A percentile compares a stretch with the other conserved stretches of the same genome.
Conservation (phyloP, 1,139 yeast genomes). For the Lizanozyma gosingica region DNA sequence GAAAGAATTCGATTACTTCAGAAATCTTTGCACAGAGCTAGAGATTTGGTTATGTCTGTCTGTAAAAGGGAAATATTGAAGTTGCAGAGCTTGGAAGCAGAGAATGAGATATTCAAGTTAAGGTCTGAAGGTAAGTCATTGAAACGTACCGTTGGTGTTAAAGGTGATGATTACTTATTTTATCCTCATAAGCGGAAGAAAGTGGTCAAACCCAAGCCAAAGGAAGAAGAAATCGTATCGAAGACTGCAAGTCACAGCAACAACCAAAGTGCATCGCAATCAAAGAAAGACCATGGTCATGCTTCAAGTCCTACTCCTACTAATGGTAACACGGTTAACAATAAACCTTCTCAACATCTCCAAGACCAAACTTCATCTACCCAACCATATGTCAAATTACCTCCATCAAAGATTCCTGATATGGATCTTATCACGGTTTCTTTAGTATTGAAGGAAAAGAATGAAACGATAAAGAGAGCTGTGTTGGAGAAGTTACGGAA, state of each 20-base stretch:
- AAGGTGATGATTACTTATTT: constrained; percentile 80
- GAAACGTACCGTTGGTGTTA: constrained; percentile 67
- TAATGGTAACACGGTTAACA: constrained; percentile 10
- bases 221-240: constrained; percentile 18
- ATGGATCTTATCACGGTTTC: constrained; percentile 82
- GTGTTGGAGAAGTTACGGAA: constrained; percentile 76
- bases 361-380: constrained; percentile 15
- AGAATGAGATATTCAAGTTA: constrained; percentile 55
- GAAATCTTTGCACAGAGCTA: constrained; percentile 70
- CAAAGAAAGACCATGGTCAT: constrained; percentile 6
- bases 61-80: constrained; percentile 68
- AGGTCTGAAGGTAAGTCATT: constrained; percentile 64
- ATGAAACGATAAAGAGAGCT: constrained; percentile 67
- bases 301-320: neutral
- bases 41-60: constrained; percentile 58
- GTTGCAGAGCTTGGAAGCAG: constrained; percentile 48
- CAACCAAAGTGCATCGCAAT: constrained; percentile 17
- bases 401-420: constrained; percentile 89
- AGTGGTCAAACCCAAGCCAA: constrained; percentile 30
- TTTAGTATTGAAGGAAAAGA: constrained; percentile 64
- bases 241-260: constrained; percentile 9
- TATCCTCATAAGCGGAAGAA: constrained; percentile 74
- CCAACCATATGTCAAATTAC: constrained; percentile 80
- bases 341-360: constrained; percentile 13
- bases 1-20: constrained; percentile 73